Evolutionary conservation across 2,329 filamentous ascomycete species (phyloP).

Genomic region (Trichoderma asperellum): DNA sequence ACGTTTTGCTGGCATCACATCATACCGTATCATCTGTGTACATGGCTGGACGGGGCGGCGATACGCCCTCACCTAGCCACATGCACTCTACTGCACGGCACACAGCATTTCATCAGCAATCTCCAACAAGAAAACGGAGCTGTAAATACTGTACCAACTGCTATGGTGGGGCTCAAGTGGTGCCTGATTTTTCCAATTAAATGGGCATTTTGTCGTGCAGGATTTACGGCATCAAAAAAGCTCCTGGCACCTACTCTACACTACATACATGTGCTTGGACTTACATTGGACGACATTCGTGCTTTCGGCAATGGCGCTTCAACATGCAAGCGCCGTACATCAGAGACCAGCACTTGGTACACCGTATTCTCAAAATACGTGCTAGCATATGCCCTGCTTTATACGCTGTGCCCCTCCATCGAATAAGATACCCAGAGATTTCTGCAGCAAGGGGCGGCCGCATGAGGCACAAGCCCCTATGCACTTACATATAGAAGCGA

Average conservation of each 20-base stretch:
- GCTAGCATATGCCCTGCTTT: neutral
- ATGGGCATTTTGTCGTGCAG: neutral
- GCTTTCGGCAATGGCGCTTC: neutral
- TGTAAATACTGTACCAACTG: neutral
- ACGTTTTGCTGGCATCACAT: neutral
- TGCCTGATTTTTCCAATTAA: neutral
- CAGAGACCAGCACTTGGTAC: neutral
- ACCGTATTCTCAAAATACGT: neutral
- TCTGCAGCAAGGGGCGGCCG: slow-evolving; percentile 14
- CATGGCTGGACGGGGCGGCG: slow-evolving; percentile 5
- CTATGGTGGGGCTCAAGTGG: neutral
- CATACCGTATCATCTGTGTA: neutral
- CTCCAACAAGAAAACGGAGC: neutral
- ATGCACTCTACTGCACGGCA: slow-evolving; percentile 4
- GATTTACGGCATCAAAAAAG: neutral
- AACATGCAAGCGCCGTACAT: neutral
- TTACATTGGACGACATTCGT: neutral
- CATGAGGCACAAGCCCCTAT: slow-evolving; percentile 10
- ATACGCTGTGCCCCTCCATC: neutral
- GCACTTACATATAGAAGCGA: slow-evolving; percentile 10
- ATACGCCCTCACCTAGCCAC: slow-evolving; percentile 15
- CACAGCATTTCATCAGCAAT: slow-evolving; percentile 4
- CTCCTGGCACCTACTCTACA: neutral
- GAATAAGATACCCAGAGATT: neutral
- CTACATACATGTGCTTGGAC: neutral